Conservation (phyloP, 2,329 filamentous ascomycete species). For the Monilinia laxa region DNA sequence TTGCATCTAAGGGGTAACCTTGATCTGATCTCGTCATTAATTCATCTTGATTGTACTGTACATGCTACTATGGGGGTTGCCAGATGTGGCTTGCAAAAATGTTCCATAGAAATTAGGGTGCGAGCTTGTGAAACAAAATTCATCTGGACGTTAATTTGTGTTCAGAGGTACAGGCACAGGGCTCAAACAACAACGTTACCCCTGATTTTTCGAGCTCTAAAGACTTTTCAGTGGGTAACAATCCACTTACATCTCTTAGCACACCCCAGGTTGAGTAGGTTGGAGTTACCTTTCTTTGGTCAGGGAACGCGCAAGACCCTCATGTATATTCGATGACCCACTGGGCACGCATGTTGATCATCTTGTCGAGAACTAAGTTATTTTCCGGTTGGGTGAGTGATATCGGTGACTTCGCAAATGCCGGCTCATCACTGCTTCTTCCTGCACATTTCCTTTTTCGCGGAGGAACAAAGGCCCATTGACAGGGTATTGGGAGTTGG, state of each 20-base stretch:
- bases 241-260: not conserved
- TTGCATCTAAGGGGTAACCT: not conserved
- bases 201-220: not conserved
- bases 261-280: constrained; percentile 4
- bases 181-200: constrained; percentile 5
- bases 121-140: constrained; percentile 4
- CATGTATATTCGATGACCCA: not conserved
- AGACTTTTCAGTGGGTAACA: not conserved
- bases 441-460: not conserved
- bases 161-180: not conserved
- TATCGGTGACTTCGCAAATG: not conserved
- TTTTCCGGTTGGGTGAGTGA: not conserved
- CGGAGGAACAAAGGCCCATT: not conserved
- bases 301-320: not conserved
- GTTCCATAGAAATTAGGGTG: not conserved
- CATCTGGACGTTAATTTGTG: not conserved
- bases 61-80: not conserved
- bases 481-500: not conserved
- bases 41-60: not conserved
- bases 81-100: not conserved
- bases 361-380: not conserved
- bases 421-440: not conserved
- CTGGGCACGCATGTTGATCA: not conserved
- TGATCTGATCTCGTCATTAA: not conserved
- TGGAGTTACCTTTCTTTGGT: not conserved